Base-by-base conservation (phyloP, 1,284 basidiomycete species). In the Ceratobasidium sp. region DNA sequence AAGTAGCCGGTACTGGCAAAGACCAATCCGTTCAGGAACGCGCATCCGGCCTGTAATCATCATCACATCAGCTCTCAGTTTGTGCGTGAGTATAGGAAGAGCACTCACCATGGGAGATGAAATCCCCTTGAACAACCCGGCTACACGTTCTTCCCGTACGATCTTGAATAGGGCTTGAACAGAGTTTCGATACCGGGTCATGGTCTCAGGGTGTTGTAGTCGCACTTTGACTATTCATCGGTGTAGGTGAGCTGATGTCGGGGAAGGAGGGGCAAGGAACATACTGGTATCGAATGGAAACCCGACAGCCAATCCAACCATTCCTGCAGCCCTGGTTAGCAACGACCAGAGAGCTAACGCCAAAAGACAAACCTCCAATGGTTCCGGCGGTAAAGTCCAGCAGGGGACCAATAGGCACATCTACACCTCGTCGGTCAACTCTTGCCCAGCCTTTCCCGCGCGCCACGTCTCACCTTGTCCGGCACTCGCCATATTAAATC, bases 171-270 rank as follows among this genome's bases (percentile, higher is more conserved):
- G 82, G 0, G 90, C 88, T 79, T 88, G 81, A 26, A 86, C 77
- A 0, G 88, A 90, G 21, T 74, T 72, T 18, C 64, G 32, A 77
- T 92, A 92, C 76, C 81, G 87, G 3, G 77, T 76, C 18, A 85
- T 82, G 23, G 86, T 84, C 36, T 82, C 79, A 0, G 90, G 88
- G 75, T 84, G 88, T 79, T 92, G 91, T 72, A 91, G 86, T 61
- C 91, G 87, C 14, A 91, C 90, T 83, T 92, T 92, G 74, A 92
- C 91, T 89, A 76, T 59, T n/a, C n/a, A n/a, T n/a, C n/a, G n/a
- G n/a, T n/a, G n/a, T n/a, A n/a, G n/a, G n/a, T n/a, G n/a, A n/a
- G n/a, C n/a, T n/a, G n/a, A n/a, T n/a, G n/a, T 30, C 36, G 36
- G 36, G 14, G 14, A 39, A 39, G n/a, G n/a, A 16, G n/a, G 41